Percentiles rank a stretch among this genome's conserved stretches.
Evolutionary conservation across 169 alveolate species (phyloP).

Genomic region (Plasmodium gonderi): DNA sequence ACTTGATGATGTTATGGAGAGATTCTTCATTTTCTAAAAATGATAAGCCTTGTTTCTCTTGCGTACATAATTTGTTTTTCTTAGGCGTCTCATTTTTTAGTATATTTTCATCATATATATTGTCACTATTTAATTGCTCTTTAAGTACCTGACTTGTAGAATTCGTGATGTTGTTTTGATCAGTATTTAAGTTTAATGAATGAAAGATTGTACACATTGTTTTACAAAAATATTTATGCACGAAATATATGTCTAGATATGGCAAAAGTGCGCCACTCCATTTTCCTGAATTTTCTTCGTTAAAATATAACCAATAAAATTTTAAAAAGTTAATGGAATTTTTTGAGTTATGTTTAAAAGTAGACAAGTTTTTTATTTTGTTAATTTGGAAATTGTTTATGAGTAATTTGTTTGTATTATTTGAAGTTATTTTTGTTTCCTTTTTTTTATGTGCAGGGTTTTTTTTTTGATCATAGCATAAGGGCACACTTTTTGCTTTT

Average conservation of each 20-base stretch:
- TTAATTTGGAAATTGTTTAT: constrained; percentile 18
- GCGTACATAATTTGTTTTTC: not conserved
- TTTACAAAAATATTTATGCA: constrained; percentile 25
- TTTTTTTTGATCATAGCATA: not conserved
- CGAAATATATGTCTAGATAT: constrained; percentile 52
- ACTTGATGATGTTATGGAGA: constrained; percentile 12
- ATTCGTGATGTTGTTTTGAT: not conserved
- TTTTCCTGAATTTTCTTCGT: not conserved
- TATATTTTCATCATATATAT: not conserved
- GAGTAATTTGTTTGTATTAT: not conserved
- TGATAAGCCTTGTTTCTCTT: not conserved
- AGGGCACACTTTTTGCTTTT: not conserved
- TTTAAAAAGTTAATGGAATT: constrained; percentile 41
- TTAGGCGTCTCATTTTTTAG: not conserved
- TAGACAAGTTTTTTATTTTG: constrained; percentile 50
- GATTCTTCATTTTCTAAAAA: not conserved
- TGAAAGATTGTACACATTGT: not conserved
- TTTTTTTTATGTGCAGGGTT: not conserved
- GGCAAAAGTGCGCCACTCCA: constrained; percentile 28
- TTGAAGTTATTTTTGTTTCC: not conserved
- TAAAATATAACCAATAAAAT: constrained; percentile 69
- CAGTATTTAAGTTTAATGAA: not conserved
- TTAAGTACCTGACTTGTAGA: not conserved
- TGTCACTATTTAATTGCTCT: not conserved
- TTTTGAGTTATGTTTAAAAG: constrained; percentile 34